These are phyloP conservation scores for Calendula officinalis DNA, from an alignment of 129 eudicot genomes.

Conservation along the genomic window DNA sequence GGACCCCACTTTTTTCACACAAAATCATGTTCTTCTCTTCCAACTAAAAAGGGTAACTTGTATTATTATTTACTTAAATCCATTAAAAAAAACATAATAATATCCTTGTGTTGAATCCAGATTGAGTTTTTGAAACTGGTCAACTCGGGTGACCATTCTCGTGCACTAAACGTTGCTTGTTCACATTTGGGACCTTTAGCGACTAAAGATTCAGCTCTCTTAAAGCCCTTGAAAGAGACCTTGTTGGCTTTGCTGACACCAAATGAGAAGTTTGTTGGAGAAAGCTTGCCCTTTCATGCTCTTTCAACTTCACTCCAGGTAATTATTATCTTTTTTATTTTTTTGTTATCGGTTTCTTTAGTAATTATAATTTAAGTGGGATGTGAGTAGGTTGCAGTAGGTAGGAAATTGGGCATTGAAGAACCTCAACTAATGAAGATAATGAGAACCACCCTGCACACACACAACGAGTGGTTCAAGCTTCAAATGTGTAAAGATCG, in stretches of 20 bases:
- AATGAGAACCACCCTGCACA: slow-evolving; percentile 61
- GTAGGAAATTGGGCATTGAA: slow-evolving; percentile 76
- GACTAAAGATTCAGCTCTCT: slow-evolving; percentile 64
- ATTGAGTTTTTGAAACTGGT: slow-evolving; percentile 91
- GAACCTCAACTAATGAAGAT: slow-evolving; percentile 90
- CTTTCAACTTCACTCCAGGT: slow-evolving; percentile 98
- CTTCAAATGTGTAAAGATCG: slow-evolving; percentile 92
- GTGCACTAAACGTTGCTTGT: slow-evolving; percentile 79
- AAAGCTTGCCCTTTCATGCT: slow-evolving; percentile 63
- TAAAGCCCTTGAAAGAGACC: slow-evolving; percentile 90
- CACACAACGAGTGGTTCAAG: slow-evolving; percentile 84
- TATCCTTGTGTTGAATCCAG: slow-evolving; percentile 44
- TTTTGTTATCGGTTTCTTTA: neutral
- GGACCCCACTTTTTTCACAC: slow-evolving; percentile 60
- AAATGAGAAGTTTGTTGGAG: slow-evolving; percentile 49
- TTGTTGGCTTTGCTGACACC: slow-evolving; percentile 74
- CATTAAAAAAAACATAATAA: no score
- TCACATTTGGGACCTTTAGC: slow-evolving; percentile 90
- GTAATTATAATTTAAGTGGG: slow-evolving; percentile 1
- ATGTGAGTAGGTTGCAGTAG: slow-evolving; percentile 67
- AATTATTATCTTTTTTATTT: neutral
- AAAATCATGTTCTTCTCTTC: slow-evolving; percentile 67
- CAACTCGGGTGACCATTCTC: slow-evolving; percentile 63
- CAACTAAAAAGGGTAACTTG: slow-evolving; percentile 82
- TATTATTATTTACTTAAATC: neutral